Evolutionary conservation across 2,329 filamentous ascomycete genomes (phyloP), one percentile per base, ranked within the genome.

Genomic region (Neofusicoccum umdonicola): DNA sequence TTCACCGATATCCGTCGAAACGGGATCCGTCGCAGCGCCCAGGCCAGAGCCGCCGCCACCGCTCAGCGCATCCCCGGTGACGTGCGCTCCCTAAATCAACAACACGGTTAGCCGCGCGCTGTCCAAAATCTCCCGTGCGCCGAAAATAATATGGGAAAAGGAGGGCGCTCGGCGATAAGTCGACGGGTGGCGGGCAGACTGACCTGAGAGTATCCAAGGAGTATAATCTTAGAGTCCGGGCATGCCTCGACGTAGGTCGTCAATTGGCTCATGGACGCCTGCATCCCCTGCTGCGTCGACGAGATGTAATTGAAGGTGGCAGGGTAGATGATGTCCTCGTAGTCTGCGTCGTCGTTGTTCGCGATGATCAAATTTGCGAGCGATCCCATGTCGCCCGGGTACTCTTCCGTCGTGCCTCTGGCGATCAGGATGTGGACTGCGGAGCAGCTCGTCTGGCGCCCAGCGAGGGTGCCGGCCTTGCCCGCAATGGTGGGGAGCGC

Each of bases 41-140:
- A 63, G 47, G 17, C 39, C 48, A 42, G 27, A 39, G 48, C 61
- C 61, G 47, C 61, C 61, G 48, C 61, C 61, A 54, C 61, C 61
- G 48, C 47, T 7, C 12, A 56, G 47, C 37, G 61, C 61, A 54
- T 63, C 61, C 39, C 61, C 61, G 15, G 61, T 63, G 61, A 63
- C 50, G 47, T 63, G 61, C 47, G 61, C 61, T 50, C 61, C 48
- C 61, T 63, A 54, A 45, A 42, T 39, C 44, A 62, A 62, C 56
- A 60, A 60, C 56, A 60, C 42, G 56, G 56, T 60, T 60, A 60
- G 56, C 56, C 42, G 56, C 56, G 56, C 56, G 42, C 56, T 45
- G 22, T 57, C 56, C 27, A 60, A 12, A 60, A 47, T 60, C 27
- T 60, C 56, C 56, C 31, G 56, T 60, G 56, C 56, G 17, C 56